Evolutionary conservation across 768 basidiomycete genomes (phyloP).

Genomic region (Artomyces pyxidatus): DNA sequence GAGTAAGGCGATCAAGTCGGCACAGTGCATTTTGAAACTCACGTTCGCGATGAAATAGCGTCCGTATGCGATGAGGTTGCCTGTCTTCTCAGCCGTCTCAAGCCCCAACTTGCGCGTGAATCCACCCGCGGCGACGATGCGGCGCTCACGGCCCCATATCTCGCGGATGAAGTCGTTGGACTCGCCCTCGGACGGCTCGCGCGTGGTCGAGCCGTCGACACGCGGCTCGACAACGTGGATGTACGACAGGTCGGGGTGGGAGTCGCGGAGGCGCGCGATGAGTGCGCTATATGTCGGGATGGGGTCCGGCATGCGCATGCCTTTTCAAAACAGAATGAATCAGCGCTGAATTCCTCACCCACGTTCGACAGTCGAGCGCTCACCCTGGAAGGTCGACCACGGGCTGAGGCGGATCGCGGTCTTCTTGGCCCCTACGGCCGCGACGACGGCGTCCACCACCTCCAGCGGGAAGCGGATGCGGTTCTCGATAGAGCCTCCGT

Average conservation of each 20-base stretch:
- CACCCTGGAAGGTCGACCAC: conserved; percentile 10
- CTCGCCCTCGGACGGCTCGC: not conserved
- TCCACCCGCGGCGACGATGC: conserved; percentile 6
- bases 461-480: conserved; percentile 16
- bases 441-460: conserved; percentile 25
- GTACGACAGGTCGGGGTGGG: conserved; percentile 26
- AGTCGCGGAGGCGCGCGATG: conserved; percentile 12
- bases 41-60: not conserved
- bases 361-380: not conserved
- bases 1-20: conserved; percentile 8
- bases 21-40: conserved; percentile 1
- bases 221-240: conserved; percentile 23
- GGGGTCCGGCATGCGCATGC: conserved; percentile 10
- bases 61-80: not conserved
- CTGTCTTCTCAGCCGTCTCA: not conserved
- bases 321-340: not conserved
- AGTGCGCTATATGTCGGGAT: conserved; percentile 19
- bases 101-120: not conserved
- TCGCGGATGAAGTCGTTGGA: not conserved
- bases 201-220: not conserved
- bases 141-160: not conserved
- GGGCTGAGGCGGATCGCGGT: conserved; percentile 29
- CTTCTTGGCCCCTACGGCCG: conserved; percentile 28
- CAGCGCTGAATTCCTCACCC: not conserved
- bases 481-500: not conserved